These are phyloP conservation scores for Solanum clarkiae DNA, from an alignment of 257 asterid genomes.

Conservation along the genomic window DNA sequence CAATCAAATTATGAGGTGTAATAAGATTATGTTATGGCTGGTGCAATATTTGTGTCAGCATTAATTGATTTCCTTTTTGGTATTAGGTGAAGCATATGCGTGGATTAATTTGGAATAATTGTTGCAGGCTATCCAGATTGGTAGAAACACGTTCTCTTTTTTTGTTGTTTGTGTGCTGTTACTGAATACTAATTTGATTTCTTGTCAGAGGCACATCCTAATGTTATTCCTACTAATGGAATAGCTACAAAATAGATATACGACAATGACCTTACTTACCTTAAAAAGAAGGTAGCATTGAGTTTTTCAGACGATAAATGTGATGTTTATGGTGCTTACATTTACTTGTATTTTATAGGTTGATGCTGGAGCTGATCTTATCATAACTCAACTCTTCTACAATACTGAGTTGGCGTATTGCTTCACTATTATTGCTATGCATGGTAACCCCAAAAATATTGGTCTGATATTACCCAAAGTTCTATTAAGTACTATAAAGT, in stretches of 20 bases:
- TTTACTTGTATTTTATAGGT: constrained; percentile 36
- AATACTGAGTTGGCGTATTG: constrained; percentile 38
- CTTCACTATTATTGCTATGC: background rate
- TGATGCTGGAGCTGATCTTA: constrained; percentile 95
- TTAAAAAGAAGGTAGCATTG: constrained; percentile 41
- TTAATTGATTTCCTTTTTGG: background rate
- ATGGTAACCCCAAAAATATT: background rate
- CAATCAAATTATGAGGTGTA: too few relatives aligned
- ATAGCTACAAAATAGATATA: constrained; percentile 57
- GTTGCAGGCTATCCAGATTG: constrained; percentile 98
- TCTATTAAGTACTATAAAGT: background rate
- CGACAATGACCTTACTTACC: constrained; percentile 75
- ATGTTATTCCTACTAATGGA: constrained; percentile 63
- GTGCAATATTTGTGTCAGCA: background rate
- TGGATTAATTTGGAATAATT: constrained; percentile 85
- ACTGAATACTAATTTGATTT: background rate
- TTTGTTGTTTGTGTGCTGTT: background rate
- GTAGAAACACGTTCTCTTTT: background rate
- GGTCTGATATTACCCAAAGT: background rate
- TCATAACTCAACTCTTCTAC: constrained; percentile 86
- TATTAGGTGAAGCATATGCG: constrained; percentile 84
- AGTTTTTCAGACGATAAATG: background rate
- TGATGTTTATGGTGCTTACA: background rate
- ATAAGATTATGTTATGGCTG: background rate
- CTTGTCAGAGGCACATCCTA: constrained; percentile 87